Conservation (phyloP, 495 filamentous ascomycete species). For the Podospora anserina region DNA sequence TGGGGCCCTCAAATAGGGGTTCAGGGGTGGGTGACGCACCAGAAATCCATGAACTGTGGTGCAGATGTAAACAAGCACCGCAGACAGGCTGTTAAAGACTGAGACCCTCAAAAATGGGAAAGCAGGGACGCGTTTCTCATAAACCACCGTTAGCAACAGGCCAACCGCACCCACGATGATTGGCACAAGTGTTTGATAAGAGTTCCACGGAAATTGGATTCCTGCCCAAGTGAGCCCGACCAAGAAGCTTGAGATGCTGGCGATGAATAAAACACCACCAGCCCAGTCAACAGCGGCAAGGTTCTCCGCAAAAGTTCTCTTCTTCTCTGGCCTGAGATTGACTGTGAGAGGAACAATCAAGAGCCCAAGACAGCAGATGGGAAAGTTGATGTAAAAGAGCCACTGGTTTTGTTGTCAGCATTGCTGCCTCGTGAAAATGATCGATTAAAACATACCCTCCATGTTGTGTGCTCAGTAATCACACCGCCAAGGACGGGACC, state of each 20-base stretch:
- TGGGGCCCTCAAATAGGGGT: conserved; percentile 24
- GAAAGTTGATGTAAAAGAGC: conserved; percentile 48
- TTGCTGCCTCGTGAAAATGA: too few relatives aligned
- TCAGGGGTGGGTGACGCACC: conserved; percentile 21
- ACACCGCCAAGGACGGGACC: conserved; percentile 66
- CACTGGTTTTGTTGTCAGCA: conserved; percentile 26
- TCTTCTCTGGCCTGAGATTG: conserved; percentile 24
- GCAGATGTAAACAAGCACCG: conserved; percentile 36
- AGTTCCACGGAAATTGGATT: conserved; percentile 50
- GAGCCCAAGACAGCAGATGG: conserved; percentile 31
- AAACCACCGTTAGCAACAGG: conserved; percentile 25
- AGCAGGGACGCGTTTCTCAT: conserved; percentile 32
- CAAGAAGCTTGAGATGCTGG: conserved; percentile 44
- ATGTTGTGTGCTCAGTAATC: conserved; percentile 55
- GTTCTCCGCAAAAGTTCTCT: conserved; percentile 34
- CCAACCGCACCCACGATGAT: conserved; percentile 50
- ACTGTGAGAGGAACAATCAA: conserved; percentile 33
- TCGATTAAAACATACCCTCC: conserved; percentile 30
- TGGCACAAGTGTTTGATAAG: conserved; percentile 55
- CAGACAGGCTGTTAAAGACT: too few relatives aligned
- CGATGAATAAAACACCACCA: conserved; percentile 55
- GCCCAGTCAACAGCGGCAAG: conserved; percentile 58
- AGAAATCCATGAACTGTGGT: conserved; percentile 46
- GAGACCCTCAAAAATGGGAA: conserved; percentile 40
- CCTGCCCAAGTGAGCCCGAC: conserved; percentile 58